phyloP scores from a whole-genome alignment of 495 filamentous ascomycete genomes.

The Sphaerosporella brunnea region DNA sequence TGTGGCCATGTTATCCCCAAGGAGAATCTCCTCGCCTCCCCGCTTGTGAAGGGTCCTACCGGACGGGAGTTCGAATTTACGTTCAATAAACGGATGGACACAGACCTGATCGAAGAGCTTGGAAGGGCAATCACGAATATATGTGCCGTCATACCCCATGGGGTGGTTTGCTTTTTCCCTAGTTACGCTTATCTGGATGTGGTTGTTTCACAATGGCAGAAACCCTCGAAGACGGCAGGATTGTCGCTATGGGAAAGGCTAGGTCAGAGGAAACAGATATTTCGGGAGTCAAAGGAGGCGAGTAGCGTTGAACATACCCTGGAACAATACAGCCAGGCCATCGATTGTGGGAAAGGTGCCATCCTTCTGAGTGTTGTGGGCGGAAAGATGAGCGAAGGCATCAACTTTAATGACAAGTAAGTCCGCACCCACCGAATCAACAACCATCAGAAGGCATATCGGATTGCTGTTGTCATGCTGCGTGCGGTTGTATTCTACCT shows the following conservation, averaged over 20 bases:
- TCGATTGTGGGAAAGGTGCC: conserved; percentile 50
- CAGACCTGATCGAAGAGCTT: conserved; percentile 49
- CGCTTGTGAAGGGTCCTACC: conserved; percentile 36
- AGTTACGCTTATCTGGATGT: conserved; percentile 77
- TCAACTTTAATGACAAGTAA: conserved; percentile 78
- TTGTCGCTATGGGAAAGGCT: conserved; percentile 38
- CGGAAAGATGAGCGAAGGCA: conserved; percentile 87
- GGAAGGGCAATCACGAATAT: conserved; percentile 55
- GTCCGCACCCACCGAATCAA: not conserved
- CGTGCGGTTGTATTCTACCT: no score
- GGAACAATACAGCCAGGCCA: conserved; percentile 48
- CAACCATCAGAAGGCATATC: not conserved
- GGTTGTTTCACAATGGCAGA: conserved; percentile 51
- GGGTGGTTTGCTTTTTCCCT: conserved; percentile 91
- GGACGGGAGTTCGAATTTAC: conserved; percentile 67
- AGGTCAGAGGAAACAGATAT: conserved; percentile 42
- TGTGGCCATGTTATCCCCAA: conserved; percentile 87
- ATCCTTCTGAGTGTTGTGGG: conserved; percentile 87
- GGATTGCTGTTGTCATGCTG: no score
- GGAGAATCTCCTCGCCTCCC: conserved; percentile 60
- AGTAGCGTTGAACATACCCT: conserved; percentile 47
- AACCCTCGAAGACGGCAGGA: conserved; percentile 17
- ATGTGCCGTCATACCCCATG: conserved; percentile 61
- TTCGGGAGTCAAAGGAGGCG: conserved; percentile 44
- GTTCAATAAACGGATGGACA: conserved; percentile 50